These are phyloP conservation scores for Pestalotiopsis sp. DNA, from an alignment of 2,329 filamentous ascomycete species.

Conservation along the genomic window DNA sequence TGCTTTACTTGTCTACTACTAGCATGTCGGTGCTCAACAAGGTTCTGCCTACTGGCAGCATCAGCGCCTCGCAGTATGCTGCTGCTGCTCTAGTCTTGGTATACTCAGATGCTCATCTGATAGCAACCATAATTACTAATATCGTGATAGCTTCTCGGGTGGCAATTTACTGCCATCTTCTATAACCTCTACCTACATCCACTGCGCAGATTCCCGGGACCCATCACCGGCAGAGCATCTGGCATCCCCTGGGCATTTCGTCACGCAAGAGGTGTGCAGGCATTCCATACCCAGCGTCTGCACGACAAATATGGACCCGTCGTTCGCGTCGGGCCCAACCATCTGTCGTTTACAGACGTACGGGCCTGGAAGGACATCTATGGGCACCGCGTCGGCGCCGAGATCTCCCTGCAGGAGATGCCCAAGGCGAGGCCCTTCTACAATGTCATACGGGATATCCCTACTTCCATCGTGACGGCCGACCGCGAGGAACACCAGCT, in stretches of 20 bases:
- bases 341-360: constrained; percentile 33
- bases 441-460: constrained; percentile 20
- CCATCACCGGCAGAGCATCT: constrained; percentile 24
- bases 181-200: constrained; percentile 34
- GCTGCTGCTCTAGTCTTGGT: not conserved
- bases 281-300: constrained; percentile 25
- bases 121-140: not conserved
- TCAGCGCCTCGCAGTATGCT: not conserved
- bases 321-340: constrained; percentile 27
- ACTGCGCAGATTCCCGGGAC: constrained; percentile 29
- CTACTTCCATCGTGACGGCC: constrained; percentile 31
- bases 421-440: constrained; percentile 22
- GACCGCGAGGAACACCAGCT: constrained; percentile 30
- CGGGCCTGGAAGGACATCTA: constrained; percentile 37
- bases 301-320: constrained; percentile 27
- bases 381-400: constrained; percentile 29
- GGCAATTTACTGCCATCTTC: constrained; percentile 22
- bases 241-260: constrained; percentile 26
- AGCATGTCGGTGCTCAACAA: not conserved
- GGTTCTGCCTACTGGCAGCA: not conserved
- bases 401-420: constrained; percentile 25
- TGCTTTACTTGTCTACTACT: not conserved
- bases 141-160: constrained; percentile 20
- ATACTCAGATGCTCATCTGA: not conserved
- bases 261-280: constrained; percentile 23